phyloP scores from a whole-genome alignment of 148 eudicot species.

The Hydrangea macrophylla region DNA sequence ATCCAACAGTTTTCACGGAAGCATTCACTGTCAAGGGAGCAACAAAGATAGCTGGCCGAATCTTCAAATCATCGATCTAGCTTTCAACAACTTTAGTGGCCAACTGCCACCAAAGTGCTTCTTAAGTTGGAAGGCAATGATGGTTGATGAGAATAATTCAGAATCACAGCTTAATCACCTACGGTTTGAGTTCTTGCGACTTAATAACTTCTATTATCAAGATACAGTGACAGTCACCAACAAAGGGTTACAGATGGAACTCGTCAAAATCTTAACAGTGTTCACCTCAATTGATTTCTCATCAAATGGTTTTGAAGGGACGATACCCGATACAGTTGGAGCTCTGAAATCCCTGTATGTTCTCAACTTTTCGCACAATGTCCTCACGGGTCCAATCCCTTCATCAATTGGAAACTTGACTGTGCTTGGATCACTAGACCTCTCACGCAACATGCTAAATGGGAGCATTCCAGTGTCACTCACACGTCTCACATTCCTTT shows the following conservation, averaged over 20 bases:
- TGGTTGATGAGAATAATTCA: background rate
- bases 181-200: background rate
- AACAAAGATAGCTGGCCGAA: constrained; percentile 2
- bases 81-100: constrained; percentile 24
- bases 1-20: constrained; percentile 18
- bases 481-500: constrained; percentile 23
- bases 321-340: constrained; percentile 19
- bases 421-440: constrained; percentile 23
- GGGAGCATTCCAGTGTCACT: constrained; percentile 24
- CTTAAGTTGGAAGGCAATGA: background rate
- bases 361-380: constrained; percentile 22
- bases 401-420: constrained; percentile 21
- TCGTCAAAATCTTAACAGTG: constrained; percentile 13
- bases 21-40: background rate
- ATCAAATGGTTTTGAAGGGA: constrained; percentile 12
- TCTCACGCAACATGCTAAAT: constrained; percentile 15
- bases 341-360: constrained; percentile 16
- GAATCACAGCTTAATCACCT: background rate
- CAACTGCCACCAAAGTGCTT: background rate
- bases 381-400: constrained; percentile 13
- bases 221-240: constrained; percentile 23
- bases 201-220: background rate
- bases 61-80: constrained; percentile 31
- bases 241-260: constrained; percentile 21
- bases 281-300: constrained; percentile 31